phyloP scores from a whole-genome alignment of 345 rosid species.

The Lepidium didymum region DNA sequence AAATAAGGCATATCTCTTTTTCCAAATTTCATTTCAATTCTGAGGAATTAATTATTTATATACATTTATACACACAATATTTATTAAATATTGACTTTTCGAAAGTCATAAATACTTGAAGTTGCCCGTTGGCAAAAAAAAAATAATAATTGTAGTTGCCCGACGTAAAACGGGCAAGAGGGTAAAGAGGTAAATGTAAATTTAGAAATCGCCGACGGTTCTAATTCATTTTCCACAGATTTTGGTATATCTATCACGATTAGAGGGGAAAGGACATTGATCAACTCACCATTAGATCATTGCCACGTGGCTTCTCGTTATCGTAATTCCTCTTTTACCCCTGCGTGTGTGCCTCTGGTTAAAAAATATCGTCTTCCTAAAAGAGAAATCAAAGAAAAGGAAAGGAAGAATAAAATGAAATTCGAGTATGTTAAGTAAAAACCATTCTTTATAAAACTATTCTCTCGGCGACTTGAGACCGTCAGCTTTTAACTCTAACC shows the following conservation, averaged over 20 bases:
- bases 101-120: background rate
- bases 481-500: constrained; percentile 19
- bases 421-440: constrained; percentile 13
- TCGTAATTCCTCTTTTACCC: constrained; percentile 3
- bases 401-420: background rate
- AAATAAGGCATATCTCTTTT: background rate
- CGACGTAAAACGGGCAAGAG: constrained; percentile 21
- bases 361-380: constrained; percentile 2
- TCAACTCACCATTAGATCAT: background rate
- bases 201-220: background rate
- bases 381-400: background rate
- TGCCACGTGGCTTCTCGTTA: constrained; percentile 1
- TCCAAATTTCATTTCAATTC: background rate
- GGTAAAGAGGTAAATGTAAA: background rate
- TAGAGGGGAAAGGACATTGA: background rate
- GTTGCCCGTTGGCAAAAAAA: constrained; percentile 19
- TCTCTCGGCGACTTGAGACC: constrained; percentile 18
- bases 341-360: constrained; percentile 13
- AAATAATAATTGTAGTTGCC: background rate
- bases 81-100: background rate
- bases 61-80: too few relatives aligned
- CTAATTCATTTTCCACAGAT: background rate
- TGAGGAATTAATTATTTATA: background rate
- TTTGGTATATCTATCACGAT: background rate
- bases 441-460: constrained; percentile 11